These are phyloP conservation scores for Cordyceps tenuipes DNA, from an alignment of 2,329 filamentous ascomycete genomes.

Conservation along the genomic window DNA sequence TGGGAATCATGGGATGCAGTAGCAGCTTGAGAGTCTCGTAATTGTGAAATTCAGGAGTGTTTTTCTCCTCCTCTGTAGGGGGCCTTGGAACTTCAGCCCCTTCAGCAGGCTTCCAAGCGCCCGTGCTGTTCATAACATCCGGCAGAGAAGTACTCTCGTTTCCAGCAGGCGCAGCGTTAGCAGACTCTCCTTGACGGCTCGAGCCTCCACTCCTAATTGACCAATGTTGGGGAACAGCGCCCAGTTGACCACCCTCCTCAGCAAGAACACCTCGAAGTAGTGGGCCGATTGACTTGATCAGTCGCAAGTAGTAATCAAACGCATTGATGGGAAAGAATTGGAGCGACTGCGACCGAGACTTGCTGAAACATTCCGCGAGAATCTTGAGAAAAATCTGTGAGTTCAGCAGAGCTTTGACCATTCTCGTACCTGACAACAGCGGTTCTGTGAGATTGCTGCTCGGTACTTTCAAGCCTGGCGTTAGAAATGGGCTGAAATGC, in stretches of 20 bases:
- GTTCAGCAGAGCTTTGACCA: conserved; percentile 70
- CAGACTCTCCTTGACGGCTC: conserved; percentile 16
- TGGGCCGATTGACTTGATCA: conserved; percentile 68
- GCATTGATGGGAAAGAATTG: conserved; percentile 72
- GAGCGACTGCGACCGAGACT: conserved; percentile 53
- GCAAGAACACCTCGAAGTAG: conserved; percentile 73
- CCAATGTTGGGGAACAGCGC: conserved; percentile 65
- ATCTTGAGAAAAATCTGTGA: conserved; percentile 69
- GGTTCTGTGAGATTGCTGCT: conserved; percentile 34
- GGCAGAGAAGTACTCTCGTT: conserved; percentile 24
- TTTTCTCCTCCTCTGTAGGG: conserved; percentile 36
- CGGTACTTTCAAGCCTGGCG: conserved; percentile 29
- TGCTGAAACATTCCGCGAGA: conserved; percentile 65
- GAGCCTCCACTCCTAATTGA: conserved; percentile 28
- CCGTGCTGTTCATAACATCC: conserved; percentile 23
- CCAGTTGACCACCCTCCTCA: conserved; percentile 72
- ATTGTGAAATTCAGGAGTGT: conserved; percentile 54
- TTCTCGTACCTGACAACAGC: conserved; percentile 58
- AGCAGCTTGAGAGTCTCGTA: conserved; percentile 68
- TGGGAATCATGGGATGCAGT: conserved; percentile 68
- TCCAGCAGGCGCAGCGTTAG: conserved; percentile 18
- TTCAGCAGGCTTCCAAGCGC: conserved; percentile 20
- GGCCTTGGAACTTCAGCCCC: conserved; percentile 23
- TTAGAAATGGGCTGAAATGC: conserved; percentile 64
- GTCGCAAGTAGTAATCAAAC: conserved; percentile 69